phyloP scores from a whole-genome alignment of 2,329 filamentous ascomycete genomes.

The Coleophoma eucalyptorum region DNA sequence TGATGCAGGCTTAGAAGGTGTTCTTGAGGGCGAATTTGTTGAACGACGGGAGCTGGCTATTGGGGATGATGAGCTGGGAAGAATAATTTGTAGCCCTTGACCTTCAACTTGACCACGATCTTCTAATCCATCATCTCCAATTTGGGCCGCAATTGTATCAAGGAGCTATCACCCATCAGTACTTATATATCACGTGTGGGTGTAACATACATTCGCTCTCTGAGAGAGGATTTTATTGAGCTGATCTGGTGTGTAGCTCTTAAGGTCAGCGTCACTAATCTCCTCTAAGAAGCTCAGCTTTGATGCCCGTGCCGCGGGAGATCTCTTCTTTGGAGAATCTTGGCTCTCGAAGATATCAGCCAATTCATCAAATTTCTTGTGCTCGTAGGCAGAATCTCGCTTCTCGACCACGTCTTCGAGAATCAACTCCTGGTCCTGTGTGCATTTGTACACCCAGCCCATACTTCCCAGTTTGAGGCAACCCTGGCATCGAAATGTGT shows the following conservation, averaged over 20 bases:
- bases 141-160: no score
- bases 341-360: slow-evolving; percentile 16
- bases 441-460: slow-evolving; percentile 74
- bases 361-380: slow-evolving; percentile 19
- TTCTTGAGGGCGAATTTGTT: not conserved
- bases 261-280: slow-evolving; percentile 36
- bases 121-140: no score
- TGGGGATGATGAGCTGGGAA: not conserved
- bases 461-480: slow-evolving; percentile 54
- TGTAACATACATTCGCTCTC: slow-evolving; percentile 39
- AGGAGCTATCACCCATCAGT: no score
- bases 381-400: slow-evolving; percentile 10
- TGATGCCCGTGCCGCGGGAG: slow-evolving; percentile 16
- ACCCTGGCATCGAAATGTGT: slow-evolving; percentile 47
- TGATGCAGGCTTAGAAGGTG: not conserved
- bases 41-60: not conserved
- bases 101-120: not conserved
- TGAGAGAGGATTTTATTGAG: slow-evolving; percentile 44
- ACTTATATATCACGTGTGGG: not conserved
- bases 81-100: not conserved
- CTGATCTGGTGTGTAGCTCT: slow-evolving; percentile 43
- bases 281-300: slow-evolving; percentile 29
- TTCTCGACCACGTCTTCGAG: slow-evolving; percentile 31
- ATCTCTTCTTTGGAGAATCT: slow-evolving; percentile 12
- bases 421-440: slow-evolving; percentile 53